Evolutionary conservation across 495 filamentous ascomycete genomes (phyloP).

Genomic region (Daldinia childiae): DNA sequence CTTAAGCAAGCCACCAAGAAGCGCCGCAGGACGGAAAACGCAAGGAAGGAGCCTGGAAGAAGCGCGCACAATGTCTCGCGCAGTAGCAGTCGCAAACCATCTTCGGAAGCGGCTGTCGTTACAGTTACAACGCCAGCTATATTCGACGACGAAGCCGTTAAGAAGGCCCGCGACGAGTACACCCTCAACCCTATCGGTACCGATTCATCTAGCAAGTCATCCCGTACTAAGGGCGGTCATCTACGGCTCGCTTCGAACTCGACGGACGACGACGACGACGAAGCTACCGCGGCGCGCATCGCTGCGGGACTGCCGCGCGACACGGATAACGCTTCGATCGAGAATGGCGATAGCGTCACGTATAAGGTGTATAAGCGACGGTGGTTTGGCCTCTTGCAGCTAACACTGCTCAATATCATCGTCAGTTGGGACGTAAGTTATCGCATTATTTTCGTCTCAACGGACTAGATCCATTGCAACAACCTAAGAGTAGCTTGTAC

Average conservation of each 20-base stretch:
- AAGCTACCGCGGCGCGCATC: neutral
- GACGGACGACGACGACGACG: conserved; percentile 26
- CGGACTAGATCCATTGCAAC: neutral
- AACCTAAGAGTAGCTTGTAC: neutral
- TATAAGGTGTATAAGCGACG: conserved; percentile 89
- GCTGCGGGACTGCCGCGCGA: conserved; percentile 15
- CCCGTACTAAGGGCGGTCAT: conserved; percentile 33
- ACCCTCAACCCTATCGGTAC: conserved; percentile 29
- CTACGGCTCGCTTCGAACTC: conserved; percentile 40
- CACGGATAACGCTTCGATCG: conserved; percentile 23
- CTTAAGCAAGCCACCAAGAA: neutral
- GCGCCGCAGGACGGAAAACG: conserved; percentile 26
- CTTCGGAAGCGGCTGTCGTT: neutral
- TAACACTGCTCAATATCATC: conserved; percentile 90
- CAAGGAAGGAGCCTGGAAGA: neutral
- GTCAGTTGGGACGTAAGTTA: conserved; percentile 91
- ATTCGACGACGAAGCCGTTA: conserved; percentile 17
- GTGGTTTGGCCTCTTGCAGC: conserved; percentile 85
- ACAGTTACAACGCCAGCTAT: conserved; percentile 1
- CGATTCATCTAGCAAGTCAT: conserved; percentile 25
- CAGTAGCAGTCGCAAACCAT: conserved; percentile 17
- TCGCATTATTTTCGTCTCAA: neutral
- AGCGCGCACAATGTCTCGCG: conserved; percentile 26
- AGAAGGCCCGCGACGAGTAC: conserved; percentile 36
- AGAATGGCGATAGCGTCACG: conserved; percentile 28